Conservation (phyloP, 768 basidiomycete species). For the Boletus patriciae region DNA sequence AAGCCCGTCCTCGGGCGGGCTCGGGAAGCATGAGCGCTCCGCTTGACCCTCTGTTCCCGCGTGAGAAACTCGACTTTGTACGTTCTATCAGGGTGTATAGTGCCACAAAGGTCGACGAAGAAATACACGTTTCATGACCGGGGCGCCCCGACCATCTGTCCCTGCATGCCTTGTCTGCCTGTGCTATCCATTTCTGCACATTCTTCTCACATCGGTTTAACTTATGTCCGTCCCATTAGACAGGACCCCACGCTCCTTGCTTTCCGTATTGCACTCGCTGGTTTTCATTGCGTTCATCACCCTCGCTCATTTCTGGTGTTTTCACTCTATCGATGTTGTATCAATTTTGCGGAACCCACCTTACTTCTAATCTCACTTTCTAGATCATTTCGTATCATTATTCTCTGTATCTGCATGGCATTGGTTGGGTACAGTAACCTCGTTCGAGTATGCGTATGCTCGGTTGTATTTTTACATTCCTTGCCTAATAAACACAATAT, state of each 20-base stretch:
- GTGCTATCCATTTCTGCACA: not conserved
- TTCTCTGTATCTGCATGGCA: constrained; percentile 11
- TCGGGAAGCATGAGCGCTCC: constrained; percentile 19
- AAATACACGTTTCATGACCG: constrained; percentile 24
- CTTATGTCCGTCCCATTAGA: constrained; percentile 8
- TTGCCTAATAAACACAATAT: constrained; percentile 8
- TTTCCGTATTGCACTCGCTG: not conserved
- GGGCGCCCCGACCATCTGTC: not conserved
- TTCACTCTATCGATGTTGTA: constrained; percentile 17
- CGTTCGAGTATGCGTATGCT: not conserved
- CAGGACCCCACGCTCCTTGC: constrained; percentile 22
- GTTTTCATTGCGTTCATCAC: constrained; percentile 1
- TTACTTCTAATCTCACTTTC: constrained; percentile 2
- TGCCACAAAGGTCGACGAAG: constrained; percentile 44
- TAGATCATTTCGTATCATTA: constrained; percentile 11
- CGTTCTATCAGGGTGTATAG: constrained; percentile 54
- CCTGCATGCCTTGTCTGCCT: not conserved
- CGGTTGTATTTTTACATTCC: constrained; percentile 22
- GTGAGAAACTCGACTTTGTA: constrained; percentile 47
- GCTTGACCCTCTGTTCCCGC: constrained; percentile 27
- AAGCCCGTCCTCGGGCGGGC: constrained; percentile 5
- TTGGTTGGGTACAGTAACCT: constrained; percentile 7
- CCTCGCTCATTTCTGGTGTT: not conserved
- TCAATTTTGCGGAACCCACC: constrained; percentile 5
- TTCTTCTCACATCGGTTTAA: not conserved